These are phyloP conservation scores for Thelephora terrestris DNA, from an alignment of 1,284 basidiomycete genomes.

Conservation along the genomic window DNA sequence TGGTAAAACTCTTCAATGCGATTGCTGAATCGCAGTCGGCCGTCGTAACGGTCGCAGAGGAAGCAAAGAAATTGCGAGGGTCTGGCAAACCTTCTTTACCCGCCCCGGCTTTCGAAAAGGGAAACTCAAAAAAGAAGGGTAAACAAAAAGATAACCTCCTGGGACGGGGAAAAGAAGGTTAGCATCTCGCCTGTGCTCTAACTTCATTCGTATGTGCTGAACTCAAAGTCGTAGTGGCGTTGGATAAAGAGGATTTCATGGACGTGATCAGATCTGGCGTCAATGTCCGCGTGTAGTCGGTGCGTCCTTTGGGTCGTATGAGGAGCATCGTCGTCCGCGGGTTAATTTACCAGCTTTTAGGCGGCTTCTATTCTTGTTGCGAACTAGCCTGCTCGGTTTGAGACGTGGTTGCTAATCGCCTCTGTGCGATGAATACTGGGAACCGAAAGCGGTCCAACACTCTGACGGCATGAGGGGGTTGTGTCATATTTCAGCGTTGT, in stretches of 20 bases:
- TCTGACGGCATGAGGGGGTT: no score
- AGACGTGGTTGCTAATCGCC: background rate
- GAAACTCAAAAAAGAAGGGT: conserved; percentile 36
- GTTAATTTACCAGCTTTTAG: no score
- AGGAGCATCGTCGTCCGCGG: background rate
- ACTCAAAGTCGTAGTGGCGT: conserved; percentile 26
- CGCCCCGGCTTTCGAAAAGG: conserved; percentile 43
- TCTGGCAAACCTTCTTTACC: conserved; percentile 63
- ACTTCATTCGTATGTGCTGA: background rate
- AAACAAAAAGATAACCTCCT: conserved; percentile 45
- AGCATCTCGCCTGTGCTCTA: conserved; percentile 14
- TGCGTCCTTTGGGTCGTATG: background rate
- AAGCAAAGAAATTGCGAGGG: conserved; percentile 50
- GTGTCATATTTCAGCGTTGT: no score
- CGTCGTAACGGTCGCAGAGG: conserved; percentile 38
- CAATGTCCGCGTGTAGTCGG: conserved; percentile 29
- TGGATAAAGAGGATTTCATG: conserved; percentile 66
- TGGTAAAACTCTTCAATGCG: conserved; percentile 73
- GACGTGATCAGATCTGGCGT: conserved; percentile 72
- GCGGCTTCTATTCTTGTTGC: no score
- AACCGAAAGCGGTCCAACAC: no score
- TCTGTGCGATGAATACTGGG: conserved; percentile 9
- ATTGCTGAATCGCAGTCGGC: conserved; percentile 69
- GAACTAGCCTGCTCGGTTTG: no score
- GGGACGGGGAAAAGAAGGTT: conserved; percentile 47